phyloP scores from a whole-genome alignment of 257 asterid species.

The Ballota nigra region DNA sequence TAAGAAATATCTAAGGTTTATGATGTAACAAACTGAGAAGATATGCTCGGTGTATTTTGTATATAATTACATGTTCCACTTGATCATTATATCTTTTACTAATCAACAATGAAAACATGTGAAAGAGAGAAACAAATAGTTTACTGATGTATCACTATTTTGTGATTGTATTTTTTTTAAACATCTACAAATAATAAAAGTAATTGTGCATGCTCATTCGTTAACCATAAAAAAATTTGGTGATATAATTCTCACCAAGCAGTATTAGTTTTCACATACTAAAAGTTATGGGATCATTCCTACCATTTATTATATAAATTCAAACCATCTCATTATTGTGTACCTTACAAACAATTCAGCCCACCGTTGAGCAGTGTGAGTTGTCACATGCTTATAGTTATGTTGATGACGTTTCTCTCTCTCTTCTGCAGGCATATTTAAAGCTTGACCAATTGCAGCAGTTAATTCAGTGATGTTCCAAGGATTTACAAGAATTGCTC shows the following conservation, averaged over 20 bases:
- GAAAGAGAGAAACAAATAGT: neutral
- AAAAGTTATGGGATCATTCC: neutral
- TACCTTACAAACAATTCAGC: slow-evolving; percentile 90
- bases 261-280: neutral
- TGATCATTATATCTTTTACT: neutral
- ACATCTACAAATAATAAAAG: neutral
- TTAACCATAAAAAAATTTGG: neutral
- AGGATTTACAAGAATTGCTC: slow-evolving; percentile 87
- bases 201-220: slow-evolving; percentile 6
- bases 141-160: neutral
- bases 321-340: slow-evolving; percentile 21
- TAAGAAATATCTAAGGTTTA: too few relatives aligned
- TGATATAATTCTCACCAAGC: neutral
- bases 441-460: slow-evolving; percentile 51
- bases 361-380: slow-evolving; percentile 93
- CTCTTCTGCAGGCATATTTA: slow-evolving; percentile 69
- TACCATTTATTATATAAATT: neutral
- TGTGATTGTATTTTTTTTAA: neutral
- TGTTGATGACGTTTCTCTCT: slow-evolving; percentile 79
- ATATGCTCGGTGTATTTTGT: neutral
- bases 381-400: slow-evolving; percentile 77
- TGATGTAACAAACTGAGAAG: slow-evolving; percentile 13
- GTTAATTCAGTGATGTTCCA: slow-evolving; percentile 85
- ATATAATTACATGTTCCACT: neutral
- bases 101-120: neutral